These are phyloP conservation scores for Aspergillus sp. DNA, from an alignment of 2,329 filamentous ascomycete species.

Conservation along the genomic window DNA sequence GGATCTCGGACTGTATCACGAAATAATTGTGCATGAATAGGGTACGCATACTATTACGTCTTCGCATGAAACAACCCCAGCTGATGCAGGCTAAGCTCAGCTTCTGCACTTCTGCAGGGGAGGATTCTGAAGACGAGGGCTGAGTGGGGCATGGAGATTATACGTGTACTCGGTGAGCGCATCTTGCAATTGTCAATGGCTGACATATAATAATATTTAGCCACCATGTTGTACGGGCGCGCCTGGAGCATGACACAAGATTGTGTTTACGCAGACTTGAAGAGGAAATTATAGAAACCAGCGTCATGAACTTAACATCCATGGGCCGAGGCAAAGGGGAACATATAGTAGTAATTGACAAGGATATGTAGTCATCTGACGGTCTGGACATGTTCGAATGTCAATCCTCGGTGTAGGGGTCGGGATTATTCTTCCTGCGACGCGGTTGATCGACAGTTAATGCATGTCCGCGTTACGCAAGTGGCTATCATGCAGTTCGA, in stretches of 20 bases:
- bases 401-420: neutral
- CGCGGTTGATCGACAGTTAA: constrained; percentile 8
- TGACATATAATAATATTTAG: neutral
- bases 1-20: neutral
- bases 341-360: neutral
- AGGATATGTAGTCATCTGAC: neutral
- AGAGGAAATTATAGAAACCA: neutral
- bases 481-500: neutral
- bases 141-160: neutral
- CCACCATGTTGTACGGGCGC: neutral
- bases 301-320: neutral
- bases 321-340: neutral
- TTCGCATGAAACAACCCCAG: neutral
- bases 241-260: neutral
- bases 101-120: no score
- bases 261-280: neutral
- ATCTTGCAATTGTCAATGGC: neutral
- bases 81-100: no score
- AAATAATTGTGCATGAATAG: neutral
- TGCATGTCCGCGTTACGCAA: neutral
- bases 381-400: neutral
- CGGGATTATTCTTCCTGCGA: neutral
- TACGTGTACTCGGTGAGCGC: neutral
- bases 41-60: neutral
- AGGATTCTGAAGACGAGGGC: neutral